These are phyloP conservation scores for Mycena latifolia DNA, from an alignment of 768 basidiomycete species.

Conservation along the genomic window DNA sequence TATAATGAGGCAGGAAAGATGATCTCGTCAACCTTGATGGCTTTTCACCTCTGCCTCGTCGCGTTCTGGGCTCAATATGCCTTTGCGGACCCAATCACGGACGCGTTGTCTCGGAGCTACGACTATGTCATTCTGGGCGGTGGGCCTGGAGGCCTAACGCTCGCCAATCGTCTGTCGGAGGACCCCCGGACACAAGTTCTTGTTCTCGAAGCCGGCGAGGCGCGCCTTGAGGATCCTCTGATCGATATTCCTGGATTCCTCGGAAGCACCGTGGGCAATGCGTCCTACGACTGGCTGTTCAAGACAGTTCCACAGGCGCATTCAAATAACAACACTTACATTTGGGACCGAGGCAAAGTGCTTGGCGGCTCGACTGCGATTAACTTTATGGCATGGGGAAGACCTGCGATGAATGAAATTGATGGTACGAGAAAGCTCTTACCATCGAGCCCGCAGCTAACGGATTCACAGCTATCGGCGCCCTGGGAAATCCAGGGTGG, in stretches of 20 bases:
- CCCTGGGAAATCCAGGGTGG: conserved; percentile 53
- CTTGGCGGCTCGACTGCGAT: conserved; percentile 45
- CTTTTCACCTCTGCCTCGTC: not conserved
- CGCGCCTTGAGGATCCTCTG: conserved; percentile 36
- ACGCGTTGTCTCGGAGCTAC: conserved; percentile 5
- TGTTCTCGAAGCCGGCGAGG: conserved; percentile 48
- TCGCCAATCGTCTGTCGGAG: conserved; percentile 53
- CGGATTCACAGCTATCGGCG: conserved; percentile 36
- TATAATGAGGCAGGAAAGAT: not conserved
- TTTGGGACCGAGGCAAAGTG: conserved; percentile 18
- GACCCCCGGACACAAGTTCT: conserved; percentile 48
- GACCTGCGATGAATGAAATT: conserved; percentile 44
- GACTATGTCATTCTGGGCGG: conserved; percentile 22
- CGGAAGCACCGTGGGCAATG: conserved; percentile 34
- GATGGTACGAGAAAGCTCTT: conserved; percentile 35
- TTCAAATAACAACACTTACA: conserved; percentile 26
- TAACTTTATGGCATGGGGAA: conserved; percentile 45
- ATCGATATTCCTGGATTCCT: conserved; percentile 39
- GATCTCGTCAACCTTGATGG: not conserved
- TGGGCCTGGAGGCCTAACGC: conserved; percentile 49
- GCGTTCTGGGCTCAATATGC: not conserved
- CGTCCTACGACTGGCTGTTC: conserved; percentile 40
- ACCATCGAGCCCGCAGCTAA: not conserved
- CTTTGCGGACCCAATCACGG: not conserved
- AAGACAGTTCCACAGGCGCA: conserved; percentile 34